phyloP scores from a whole-genome alignment of 1,284 basidiomycete genomes.

The Papiliotrema flavescens region DNA sequence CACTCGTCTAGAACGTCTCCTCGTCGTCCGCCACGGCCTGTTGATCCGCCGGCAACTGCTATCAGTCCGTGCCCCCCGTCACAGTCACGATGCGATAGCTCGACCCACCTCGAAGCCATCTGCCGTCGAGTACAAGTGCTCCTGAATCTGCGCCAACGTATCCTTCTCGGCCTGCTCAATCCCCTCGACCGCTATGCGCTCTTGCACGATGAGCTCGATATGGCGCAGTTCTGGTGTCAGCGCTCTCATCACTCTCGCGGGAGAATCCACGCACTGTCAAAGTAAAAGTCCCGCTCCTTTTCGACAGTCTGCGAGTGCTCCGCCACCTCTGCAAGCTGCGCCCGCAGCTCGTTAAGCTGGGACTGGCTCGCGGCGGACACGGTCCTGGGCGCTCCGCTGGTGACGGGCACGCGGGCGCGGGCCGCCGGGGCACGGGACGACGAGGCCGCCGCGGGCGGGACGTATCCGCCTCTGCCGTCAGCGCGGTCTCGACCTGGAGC shows the following conservation, averaged over 20 bases:
- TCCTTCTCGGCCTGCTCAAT: slow-evolving; percentile 62
- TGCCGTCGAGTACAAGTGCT: slow-evolving; percentile 93
- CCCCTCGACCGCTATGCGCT: slow-evolving; percentile 63
- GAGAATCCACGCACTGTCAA: slow-evolving; percentile 70
- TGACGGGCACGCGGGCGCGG: slow-evolving; percentile 4
- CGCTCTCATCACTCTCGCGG: not conserved
- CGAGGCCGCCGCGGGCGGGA: slow-evolving; percentile 1
- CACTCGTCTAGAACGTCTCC: slow-evolving; percentile 58
- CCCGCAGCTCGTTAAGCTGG: slow-evolving; percentile 54
- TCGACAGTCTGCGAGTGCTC: slow-evolving; percentile 79
- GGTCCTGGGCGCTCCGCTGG: slow-evolving; percentile 2
- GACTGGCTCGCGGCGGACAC: slow-evolving; percentile 32
- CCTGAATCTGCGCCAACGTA: slow-evolving; percentile 78
- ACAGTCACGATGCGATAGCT: not conserved
- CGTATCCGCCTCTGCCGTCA: slow-evolving; percentile 7
- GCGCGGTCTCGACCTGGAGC: not conserved
- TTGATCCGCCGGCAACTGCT: slow-evolving; percentile 44
- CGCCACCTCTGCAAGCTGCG: slow-evolving; percentile 66
- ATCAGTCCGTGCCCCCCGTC: not conserved
- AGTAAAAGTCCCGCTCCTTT: slow-evolving; percentile 98
- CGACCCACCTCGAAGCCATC: slow-evolving; percentile 68
- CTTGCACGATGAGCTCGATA: slow-evolving; percentile 89
- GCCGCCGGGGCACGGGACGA: slow-evolving; percentile 1
- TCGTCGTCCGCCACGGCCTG: slow-evolving; percentile 53
- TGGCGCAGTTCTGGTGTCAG: slow-evolving; percentile 66